A percentile compares a stretch with the other conserved stretches of the same genome.
phyloP scores from a whole-genome alignment of 768 basidiomycete genomes.

The Postia placenta region DNA sequence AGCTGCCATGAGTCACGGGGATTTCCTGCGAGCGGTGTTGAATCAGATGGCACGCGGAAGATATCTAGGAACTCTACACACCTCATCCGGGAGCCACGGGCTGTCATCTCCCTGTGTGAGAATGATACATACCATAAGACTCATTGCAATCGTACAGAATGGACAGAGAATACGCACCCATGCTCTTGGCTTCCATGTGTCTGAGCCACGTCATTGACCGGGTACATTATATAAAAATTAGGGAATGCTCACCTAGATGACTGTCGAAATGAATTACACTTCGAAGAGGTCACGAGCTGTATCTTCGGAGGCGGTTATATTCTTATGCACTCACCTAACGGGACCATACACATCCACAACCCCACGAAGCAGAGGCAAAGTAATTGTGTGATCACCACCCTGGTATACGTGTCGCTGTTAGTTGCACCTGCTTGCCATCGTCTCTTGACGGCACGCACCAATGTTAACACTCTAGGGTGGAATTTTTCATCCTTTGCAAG shows the following conservation, averaged over 20 bases:
- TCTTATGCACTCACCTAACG: constrained; percentile 19
- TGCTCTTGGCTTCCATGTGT: neutral
- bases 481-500: constrained; percentile 28
- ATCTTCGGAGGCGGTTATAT: neutral
- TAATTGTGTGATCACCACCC: constrained; percentile 28
- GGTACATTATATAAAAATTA: too few relatives aligned
- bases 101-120: constrained; percentile 21
- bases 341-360: constrained; percentile 26
- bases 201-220: too few relatives aligned
- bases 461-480: constrained; percentile 27
- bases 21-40: constrained; percentile 11
- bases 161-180: constrained; percentile 1
- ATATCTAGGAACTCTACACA: constrained; percentile 3
- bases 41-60: neutral
- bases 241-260: constrained; percentile 19
- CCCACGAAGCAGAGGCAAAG: constrained; percentile 25
- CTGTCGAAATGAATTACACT: constrained; percentile 30
- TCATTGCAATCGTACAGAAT: too few relatives aligned
- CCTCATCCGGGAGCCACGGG: constrained; percentile 20
- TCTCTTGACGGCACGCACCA: too few relatives aligned
- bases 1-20: constrained; percentile 26
- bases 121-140: too few relatives aligned
- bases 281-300: neutral
- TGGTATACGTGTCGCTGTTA: neutral
- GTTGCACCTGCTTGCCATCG: neutral